phyloP scores from a whole-genome alignment of 257 asterid genomes.

The Solanum raphanifolium region DNA sequence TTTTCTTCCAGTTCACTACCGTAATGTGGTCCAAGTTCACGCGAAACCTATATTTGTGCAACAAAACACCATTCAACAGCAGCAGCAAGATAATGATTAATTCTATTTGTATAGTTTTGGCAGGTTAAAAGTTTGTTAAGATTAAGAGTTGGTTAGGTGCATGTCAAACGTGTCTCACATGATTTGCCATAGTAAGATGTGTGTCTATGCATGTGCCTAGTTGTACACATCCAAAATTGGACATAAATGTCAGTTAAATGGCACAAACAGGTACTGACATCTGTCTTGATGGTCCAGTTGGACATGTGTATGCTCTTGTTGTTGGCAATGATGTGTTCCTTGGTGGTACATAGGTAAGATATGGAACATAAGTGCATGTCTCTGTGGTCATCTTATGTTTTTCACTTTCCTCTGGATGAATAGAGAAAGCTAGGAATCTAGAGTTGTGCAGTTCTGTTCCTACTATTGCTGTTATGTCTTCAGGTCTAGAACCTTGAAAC shows the following conservation, averaged over 20 bases:
- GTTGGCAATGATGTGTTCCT: constrained; percentile 77
- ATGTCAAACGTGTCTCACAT: not conserved
- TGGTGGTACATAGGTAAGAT: constrained; percentile 79
- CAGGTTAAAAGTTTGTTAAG: not conserved
- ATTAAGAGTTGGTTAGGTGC: not conserved
- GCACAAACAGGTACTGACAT: constrained; percentile 64
- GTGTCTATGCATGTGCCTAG: not conserved
- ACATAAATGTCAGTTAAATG: too few relatives aligned
- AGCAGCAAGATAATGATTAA: too few relatives aligned
- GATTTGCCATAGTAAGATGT: not conserved
- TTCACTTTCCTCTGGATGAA: not conserved
- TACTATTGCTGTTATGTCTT: constrained; percentile 2
- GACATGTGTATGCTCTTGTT: constrained; percentile 83
- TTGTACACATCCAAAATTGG: not conserved
- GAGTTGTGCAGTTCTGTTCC: not conserved
- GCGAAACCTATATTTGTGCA: not conserved
- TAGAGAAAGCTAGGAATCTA: not conserved
- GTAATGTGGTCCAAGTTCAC: not conserved
- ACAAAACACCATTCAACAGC: not conserved
- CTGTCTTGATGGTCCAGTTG: constrained; percentile 81
- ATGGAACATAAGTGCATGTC: not conserved
- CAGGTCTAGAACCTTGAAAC: constrained; percentile 69
- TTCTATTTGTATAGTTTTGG: not conserved
- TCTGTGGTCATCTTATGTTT: not conserved
- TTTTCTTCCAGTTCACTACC: not conserved